Evolutionary conservation across 1,139 yeast genomes (phyloP).

Genomic region (Debaryomyces sp.): DNA sequence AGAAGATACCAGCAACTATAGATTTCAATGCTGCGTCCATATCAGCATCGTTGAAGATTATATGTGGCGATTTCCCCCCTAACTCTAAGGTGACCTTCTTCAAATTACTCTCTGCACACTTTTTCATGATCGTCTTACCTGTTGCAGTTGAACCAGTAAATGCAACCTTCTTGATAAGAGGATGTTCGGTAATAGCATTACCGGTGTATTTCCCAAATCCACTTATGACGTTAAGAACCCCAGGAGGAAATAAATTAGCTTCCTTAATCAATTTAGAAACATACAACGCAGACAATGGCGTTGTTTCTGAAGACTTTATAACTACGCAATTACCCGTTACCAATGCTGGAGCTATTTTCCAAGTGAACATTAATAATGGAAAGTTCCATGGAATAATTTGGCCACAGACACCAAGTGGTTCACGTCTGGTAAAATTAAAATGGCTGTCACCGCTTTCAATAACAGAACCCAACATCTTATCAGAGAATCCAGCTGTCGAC

Average conservation of each 20-base stretch:
- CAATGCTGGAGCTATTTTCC: conserved; percentile 40
- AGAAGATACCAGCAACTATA: conserved; percentile 29
- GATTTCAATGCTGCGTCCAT: conserved; percentile 26
- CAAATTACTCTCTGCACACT: conserved; percentile 32
- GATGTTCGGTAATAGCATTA: conserved; percentile 34
- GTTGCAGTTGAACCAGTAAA: conserved; percentile 42
- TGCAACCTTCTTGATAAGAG: conserved; percentile 35
- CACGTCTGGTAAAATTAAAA: conserved; percentile 40
- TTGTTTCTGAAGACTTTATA: conserved; percentile 37
- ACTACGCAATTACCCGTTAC: conserved; percentile 39
- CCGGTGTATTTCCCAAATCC: conserved; percentile 37
- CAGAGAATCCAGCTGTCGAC: conserved; percentile 75
- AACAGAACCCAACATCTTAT: conserved; percentile 62
- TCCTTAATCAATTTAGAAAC: conserved; percentile 26
- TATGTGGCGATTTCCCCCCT: conserved; percentile 39
- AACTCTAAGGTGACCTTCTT: conserved; percentile 39
- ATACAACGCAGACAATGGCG: conserved; percentile 36
- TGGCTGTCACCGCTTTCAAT: conserved; percentile 55
- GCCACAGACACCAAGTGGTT: conserved; percentile 41
- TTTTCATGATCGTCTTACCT: conserved; percentile 36
- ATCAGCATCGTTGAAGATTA: conserved; percentile 34
- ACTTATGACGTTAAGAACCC: conserved; percentile 36
- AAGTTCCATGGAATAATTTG: conserved; percentile 45
- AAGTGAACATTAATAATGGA: conserved; percentile 39
- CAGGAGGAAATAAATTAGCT: conserved; percentile 32